Evolutionary conservation across 495 filamentous ascomycete species (phyloP), one percentile per base, ranked within the genome.

Genomic region (Massariosphaeria phaeospora): DNA sequence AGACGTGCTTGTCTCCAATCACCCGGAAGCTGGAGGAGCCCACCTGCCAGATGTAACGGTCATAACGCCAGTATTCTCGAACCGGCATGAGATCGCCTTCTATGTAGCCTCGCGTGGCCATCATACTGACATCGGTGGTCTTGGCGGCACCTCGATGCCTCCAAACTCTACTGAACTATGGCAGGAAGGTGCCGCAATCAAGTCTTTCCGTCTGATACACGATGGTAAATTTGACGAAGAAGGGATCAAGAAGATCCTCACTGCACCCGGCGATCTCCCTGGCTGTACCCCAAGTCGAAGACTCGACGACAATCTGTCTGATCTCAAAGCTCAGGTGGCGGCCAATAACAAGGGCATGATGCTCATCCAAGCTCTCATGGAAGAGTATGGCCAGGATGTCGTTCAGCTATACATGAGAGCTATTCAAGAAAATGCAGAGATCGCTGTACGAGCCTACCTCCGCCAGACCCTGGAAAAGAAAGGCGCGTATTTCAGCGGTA

Each of bases 91-190:
- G 27, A 96, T 97, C 51, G 79, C 96, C 56, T 96, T 97, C 71
- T 97, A 96, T 64, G 93, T 95, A 3, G 91, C 93, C 3, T 94
- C 89, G 6, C 80, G 91, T 29, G 91, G 91, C 0, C 91, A 97
- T 66, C 91, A 97, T 57, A 91, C 91, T 1, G 91, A 97, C 67
- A 96, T 97, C 61, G 91, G 91, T 11, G 91, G 91, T 27, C 95
- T 96, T 49, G 78, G 94, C 5, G 90, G 93, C 0, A 93, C 91
- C 6, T 93, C 87, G 29, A 96, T 96, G 93, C 91, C 91, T 1
- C 91, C 91, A 1, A 85, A 95, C 55, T 95, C 90, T 1, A 81
- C 85, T 2, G 91, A 96, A 61, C 78, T 97, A 0, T 96, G 76
- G 73, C 91, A 97, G 67, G 91, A 97, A 70, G 91, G 91, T 5